Evolutionary conservation across 1,284 basidiomycete genomes (phyloP), one percentile per base, ranked within the genome.

Genomic region (Apiotrichum laibachii): DNA sequence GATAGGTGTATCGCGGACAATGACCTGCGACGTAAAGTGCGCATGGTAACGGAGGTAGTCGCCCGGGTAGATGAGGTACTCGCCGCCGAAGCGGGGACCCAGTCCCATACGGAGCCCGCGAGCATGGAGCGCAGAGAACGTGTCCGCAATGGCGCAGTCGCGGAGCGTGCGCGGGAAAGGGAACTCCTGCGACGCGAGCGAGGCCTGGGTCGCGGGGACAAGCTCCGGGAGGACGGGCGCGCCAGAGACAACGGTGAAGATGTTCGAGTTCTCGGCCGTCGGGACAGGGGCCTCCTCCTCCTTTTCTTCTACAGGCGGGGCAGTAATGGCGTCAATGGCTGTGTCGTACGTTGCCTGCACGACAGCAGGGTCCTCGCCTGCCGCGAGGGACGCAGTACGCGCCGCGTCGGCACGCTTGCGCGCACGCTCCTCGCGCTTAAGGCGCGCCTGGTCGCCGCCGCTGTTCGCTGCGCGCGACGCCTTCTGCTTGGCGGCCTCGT

Each of bases 41-140:
- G 93, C 95, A 70, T 99, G 96, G 75, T 96, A 99, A 18, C 96
- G 84, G 35, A 99, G 79, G 6, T 94, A 93, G 72, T 99, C 96
- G 54, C 94, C 94, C 53, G 96, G 96, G 79, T 99, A 99, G 1
- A 97, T 88, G 44, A 98, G 80, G 76, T 92, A 97, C 69, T 97
- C 91, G 1, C 93, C 94, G 9, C 96, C 96, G 71, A 99, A 99
- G 69, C 52, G 69, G 55, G 50, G 83, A 76, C 9, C 92, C 86
- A 56, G 84, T 73, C 22, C 87, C 83, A 49, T 88, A 82, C 64
- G 73, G 64, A 60, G 71, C 18, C 63, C 78, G 63, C 45, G 69
- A 5, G 44, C 44, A 18, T 69, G 63, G 2, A 77, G 62, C 11
- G 63, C 58, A 3, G 72, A 62, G 62, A 74, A 77, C 5, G 66